These are phyloP conservation scores for Endoconidiophora laricicola DNA, from an alignment of 2,329 filamentous ascomycete genomes.

Conservation along the genomic window DNA sequence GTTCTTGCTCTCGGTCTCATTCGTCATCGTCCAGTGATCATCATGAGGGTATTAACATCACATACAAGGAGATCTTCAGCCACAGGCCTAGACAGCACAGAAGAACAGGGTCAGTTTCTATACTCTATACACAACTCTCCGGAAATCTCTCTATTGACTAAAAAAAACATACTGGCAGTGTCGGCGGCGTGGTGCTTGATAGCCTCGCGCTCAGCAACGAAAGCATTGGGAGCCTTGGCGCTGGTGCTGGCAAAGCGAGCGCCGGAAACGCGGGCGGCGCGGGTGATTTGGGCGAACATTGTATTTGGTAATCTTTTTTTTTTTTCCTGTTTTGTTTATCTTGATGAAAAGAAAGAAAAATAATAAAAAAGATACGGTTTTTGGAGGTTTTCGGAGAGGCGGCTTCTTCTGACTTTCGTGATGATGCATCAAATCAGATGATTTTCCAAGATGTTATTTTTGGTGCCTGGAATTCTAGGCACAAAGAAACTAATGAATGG, in stretches of 20 bases:
- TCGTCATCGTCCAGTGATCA: no score
- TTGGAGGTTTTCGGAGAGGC: no score
- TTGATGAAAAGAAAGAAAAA: neutral
- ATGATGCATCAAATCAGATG: neutral
- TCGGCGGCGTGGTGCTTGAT: constrained; percentile 79
- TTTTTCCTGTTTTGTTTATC: neutral
- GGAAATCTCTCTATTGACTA: neutral
- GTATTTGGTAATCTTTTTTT: constrained; percentile 18
- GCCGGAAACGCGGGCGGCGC: constrained; percentile 42
- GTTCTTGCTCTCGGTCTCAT: no score
- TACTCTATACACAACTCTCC: no score
- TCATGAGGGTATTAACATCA: neutral
- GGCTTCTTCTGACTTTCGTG: no score
- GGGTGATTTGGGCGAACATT: constrained; percentile 53
- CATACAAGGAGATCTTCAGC: constrained; percentile 83
- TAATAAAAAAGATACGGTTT: neutral
- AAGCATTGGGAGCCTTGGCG: constrained; percentile 54
- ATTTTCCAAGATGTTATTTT: neutral
- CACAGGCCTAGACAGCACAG: constrained; percentile 52
- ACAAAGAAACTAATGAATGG: neutral
- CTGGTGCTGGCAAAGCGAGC: constrained; percentile 56
- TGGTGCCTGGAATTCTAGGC: neutral
- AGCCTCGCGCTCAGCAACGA: constrained; percentile 79
- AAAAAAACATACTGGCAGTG: constrained; percentile 48
- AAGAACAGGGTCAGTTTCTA: constrained; percentile 10